A percentile compares a stretch with the other conserved stretches of the same genome.
Evolutionary conservation across 768 basidiomycete genomes (phyloP).

Genomic region (Mycena capillaripes): DNA sequence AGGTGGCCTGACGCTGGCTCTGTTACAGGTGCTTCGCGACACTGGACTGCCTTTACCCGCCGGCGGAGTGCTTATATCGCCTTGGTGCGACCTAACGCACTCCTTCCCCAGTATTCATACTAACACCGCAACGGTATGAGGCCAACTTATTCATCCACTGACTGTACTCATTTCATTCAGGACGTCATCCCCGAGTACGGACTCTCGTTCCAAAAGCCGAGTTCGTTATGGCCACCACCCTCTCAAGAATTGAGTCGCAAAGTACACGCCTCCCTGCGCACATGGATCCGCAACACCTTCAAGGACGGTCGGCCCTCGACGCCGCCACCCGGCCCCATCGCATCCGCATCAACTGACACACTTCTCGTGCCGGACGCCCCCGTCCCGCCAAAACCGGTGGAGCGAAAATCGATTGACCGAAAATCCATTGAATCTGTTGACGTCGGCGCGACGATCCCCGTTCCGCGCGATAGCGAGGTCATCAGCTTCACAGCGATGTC

Average conservation of each 20-base stretch:
- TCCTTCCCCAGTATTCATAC: slow-evolving; percentile 90
- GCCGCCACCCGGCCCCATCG: slow-evolving; percentile 35
- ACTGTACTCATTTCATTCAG: slow-evolving; percentile 51
- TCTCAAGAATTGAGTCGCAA: slow-evolving; percentile 70
- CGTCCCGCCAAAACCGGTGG: not conserved
- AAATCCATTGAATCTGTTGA: slow-evolving; percentile 47
- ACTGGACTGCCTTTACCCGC: slow-evolving; percentile 85
- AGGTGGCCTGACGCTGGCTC: slow-evolving; percentile 86
- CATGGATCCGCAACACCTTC: slow-evolving; percentile 72
- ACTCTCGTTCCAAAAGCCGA: slow-evolving; percentile 83
- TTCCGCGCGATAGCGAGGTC: slow-evolving; percentile 60
- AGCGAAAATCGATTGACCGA: not conserved
- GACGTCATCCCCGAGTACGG: slow-evolving; percentile 87
- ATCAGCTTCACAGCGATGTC: slow-evolving; percentile 58
- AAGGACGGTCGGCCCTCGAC: slow-evolving; percentile 42
- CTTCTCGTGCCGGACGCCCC: slow-evolving; percentile 37
- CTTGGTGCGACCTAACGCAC: slow-evolving; percentile 94
- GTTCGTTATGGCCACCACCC: slow-evolving; percentile 83
- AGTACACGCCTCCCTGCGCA: slow-evolving; percentile 72
- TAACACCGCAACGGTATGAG: slow-evolving; percentile 85
- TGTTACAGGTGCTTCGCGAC: slow-evolving; percentile 92
- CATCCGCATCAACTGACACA: slow-evolving; percentile 4
- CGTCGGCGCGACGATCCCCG: slow-evolving; percentile 62
- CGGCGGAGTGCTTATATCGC: slow-evolving; percentile 91
- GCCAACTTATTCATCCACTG: not conserved